These are phyloP conservation scores for Theobroma grandiflorum DNA, from an alignment of 441 rosid genomes.

Conservation along the genomic window DNA sequence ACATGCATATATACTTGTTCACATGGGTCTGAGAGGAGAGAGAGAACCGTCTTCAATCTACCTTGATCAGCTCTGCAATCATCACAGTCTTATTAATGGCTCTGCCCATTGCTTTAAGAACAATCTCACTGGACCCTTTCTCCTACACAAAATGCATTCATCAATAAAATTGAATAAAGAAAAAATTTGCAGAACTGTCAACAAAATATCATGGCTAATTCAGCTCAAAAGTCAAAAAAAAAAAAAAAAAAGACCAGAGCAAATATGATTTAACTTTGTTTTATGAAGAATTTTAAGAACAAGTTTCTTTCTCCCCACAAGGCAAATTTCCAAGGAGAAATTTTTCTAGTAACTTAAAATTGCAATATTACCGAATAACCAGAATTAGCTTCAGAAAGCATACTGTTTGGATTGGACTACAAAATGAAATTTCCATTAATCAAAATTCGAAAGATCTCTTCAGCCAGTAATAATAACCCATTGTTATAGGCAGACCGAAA, in stretches of 20 bases:
- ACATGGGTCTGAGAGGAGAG: neutral
- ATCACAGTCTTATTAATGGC: constrained; percentile 57
- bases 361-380: neutral
- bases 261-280: neutral
- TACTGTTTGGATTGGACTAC: neutral
- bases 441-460: neutral
- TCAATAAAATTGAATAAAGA: neutral
- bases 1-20: neutral
- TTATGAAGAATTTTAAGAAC: neutral
- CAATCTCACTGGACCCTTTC: constrained; percentile 51
- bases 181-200: neutral
- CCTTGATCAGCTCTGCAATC: constrained; percentile 59
- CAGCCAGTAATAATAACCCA: neutral
- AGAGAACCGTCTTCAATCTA: neutral
- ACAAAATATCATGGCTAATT: neutral
- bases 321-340: constrained; percentile 2
- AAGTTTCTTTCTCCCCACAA: neutral
- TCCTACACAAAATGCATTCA: constrained; percentile 35
- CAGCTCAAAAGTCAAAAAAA: neutral
- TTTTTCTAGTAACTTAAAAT: neutral
- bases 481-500: neutral
- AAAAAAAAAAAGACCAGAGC: neutral
- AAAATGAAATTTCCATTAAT: neutral
- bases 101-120: constrained; percentile 59
- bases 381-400: neutral